Evolutionary conservation across 306 rosid genomes (phyloP).

Genomic region (Pyrus pyrifolia): DNA sequence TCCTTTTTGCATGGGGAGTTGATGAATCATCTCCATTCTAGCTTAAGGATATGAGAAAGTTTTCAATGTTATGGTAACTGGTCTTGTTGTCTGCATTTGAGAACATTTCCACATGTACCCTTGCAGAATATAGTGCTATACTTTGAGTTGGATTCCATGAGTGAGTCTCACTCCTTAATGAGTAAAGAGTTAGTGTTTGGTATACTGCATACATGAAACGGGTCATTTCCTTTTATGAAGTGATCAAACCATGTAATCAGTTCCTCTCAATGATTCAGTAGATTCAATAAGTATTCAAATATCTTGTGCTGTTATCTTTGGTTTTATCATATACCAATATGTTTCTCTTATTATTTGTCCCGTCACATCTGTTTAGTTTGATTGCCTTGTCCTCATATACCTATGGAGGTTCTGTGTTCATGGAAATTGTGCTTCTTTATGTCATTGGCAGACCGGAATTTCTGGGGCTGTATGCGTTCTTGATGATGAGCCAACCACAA

Average conservation of each 20-base stretch:
- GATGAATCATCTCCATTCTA: background rate
- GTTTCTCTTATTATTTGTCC: background rate
- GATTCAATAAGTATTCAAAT: background rate
- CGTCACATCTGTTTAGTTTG: background rate
- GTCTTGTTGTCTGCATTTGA: background rate
- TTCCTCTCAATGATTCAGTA: background rate
- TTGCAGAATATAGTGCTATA: background rate
- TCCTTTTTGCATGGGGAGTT: background rate
- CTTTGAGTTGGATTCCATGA: background rate
- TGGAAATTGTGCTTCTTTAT: conserved; percentile 15
- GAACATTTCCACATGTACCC: background rate
- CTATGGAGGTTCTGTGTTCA: background rate
- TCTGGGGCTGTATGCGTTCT: conserved; percentile 81
- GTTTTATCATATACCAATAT: background rate
- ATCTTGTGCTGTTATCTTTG: background rate
- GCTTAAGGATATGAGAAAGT: background rate
- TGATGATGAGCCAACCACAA: conserved; percentile 92
- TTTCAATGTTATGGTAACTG: background rate
- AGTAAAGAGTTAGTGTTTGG: background rate
- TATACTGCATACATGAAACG: background rate
- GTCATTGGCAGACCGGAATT: conserved; percentile 76
- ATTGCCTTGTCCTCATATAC: background rate
- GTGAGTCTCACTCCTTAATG: background rate
- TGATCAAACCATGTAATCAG: background rate
- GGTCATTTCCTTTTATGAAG: background rate